phyloP scores from a whole-genome alignment of 768 basidiomycete genomes.

The Termitomyces sp. region DNA sequence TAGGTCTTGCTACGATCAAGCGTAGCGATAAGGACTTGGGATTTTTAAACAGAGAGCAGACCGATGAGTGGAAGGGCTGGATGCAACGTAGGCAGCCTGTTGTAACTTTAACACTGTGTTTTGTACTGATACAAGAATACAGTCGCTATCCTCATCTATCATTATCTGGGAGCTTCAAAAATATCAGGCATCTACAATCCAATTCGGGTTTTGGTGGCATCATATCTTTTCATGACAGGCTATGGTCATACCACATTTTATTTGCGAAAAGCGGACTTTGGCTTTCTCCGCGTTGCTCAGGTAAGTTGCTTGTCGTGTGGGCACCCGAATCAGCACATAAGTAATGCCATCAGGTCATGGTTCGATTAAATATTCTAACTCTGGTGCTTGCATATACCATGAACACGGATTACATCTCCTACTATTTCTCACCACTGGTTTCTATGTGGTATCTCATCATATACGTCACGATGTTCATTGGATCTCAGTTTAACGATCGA shows the following conservation, averaged over 20 bases:
- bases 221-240: constrained; percentile 91
- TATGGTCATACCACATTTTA: constrained; percentile 90
- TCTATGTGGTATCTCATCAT: constrained; percentile 89
- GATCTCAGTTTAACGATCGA: constrained; percentile 70
- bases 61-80: constrained; percentile 98
- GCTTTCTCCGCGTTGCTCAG: constrained; percentile 71
- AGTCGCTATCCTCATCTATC: constrained; percentile 92
- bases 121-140: constrained; percentile 5
- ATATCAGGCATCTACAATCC: constrained; percentile 93
- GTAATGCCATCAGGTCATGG: constrained; percentile 48
- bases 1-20: constrained; percentile 64
- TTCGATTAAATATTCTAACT: constrained; percentile 82
- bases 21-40: constrained; percentile 79
- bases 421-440: constrained; percentile 89
- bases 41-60: constrained; percentile 88
- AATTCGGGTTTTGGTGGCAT: constrained; percentile 82
- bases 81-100: constrained; percentile 73
- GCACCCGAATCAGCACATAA: not conserved
- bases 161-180: constrained; percentile 87
- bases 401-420: constrained; percentile 89
- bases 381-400: constrained; percentile 82
- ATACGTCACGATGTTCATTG: constrained; percentile 73
- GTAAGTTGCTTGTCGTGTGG: constrained; percentile 30
- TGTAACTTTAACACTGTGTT: not conserved
- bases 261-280: constrained; percentile 85